These are phyloP conservation scores for Sporobolus alterniflorus DNA, from an alignment of 202 grass and related monocot species.

Conservation along the genomic window DNA sequence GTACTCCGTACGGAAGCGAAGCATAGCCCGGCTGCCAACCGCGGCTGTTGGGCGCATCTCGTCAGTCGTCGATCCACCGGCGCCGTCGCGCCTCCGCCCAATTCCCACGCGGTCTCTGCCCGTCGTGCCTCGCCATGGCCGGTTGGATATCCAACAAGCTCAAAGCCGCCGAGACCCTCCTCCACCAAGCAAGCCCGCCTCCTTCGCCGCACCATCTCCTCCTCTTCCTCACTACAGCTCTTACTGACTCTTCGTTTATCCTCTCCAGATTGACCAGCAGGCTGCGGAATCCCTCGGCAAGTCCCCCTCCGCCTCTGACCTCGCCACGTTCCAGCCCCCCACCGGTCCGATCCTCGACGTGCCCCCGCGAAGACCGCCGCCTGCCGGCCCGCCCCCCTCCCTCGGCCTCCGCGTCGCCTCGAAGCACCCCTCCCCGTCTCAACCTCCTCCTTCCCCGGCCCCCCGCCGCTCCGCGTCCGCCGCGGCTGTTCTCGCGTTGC, in stretches of 20 bases:
- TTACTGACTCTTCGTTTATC: conserved; percentile 34
- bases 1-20: neutral
- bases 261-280: conserved; percentile 93
- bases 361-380: conserved; percentile 38
- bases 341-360: conserved; percentile 34
- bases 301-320: conserved; percentile 63
- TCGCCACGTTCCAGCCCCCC: conserved; percentile 30
- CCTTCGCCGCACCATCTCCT: neutral
- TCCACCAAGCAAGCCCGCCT: conserved; percentile 73
- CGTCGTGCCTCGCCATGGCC: conserved; percentile 55
- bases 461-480: conserved; percentile 47
- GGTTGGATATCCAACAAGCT: conserved; percentile 98
- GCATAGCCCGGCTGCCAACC: neutral
- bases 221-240: conserved; percentile 2
- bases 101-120: neutral
- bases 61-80: conserved; percentile 26
- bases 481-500: conserved; percentile 23
- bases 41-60: conserved; percentile 23
- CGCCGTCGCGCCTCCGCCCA: neutral
- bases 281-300: conserved; percentile 92
- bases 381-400: conserved; percentile 38
- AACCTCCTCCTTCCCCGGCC: neutral
- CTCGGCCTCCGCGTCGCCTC: conserved; percentile 67
- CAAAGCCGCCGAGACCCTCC: conserved; percentile 91
- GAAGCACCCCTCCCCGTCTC: conserved; percentile 47